Evolutionary conservation across 768 basidiomycete species (phyloP).

Genomic region (Rhodotorula sphaerocarpa): DNA sequence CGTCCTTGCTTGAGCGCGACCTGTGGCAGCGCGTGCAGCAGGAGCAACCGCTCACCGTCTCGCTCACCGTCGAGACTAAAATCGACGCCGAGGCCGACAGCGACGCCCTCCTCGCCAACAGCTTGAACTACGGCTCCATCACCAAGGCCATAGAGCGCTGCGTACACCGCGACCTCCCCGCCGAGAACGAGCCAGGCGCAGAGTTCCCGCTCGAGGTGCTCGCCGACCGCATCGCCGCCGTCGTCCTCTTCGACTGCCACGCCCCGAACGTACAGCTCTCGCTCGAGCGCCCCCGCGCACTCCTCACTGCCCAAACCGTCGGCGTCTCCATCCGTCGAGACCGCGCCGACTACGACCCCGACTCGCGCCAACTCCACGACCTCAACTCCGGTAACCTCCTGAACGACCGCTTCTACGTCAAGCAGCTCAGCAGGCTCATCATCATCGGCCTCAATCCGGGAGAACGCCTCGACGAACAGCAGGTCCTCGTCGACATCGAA

Average conservation of each 20-base stretch:
- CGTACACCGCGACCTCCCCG: conserved; percentile 38
- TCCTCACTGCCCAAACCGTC: neutral
- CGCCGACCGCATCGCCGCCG: conserved; percentile 48
- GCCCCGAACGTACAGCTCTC: conserved; percentile 50
- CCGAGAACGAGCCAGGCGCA: too few relatives aligned
- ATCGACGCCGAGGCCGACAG: conserved; percentile 49
- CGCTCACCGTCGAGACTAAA: conserved; percentile 52
- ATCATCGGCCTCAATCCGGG: conserved; percentile 62
- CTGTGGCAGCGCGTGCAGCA: conserved; percentile 36
- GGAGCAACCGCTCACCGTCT: conserved; percentile 52
- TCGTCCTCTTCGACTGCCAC: conserved; percentile 45
- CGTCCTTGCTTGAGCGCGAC: conserved; percentile 38
- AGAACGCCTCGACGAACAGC: conserved; percentile 60
- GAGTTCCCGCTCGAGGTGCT: neutral
- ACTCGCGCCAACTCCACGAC: neutral
- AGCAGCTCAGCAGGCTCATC: conserved; percentile 50
- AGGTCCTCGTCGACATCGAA: conserved; percentile 52
- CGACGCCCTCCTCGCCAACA: conserved; percentile 52
- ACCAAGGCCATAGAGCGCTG: conserved; percentile 49
- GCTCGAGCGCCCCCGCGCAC: conserved; percentile 35
- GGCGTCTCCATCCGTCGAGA: too few relatives aligned
- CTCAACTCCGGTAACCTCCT: neutral
- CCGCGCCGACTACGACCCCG: neutral
- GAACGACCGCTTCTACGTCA: conserved; percentile 42
- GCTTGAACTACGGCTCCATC: conserved; percentile 60